Base-by-base conservation (phyloP, 345 rosid genomes). In the Eucalyptus victrix region DNA sequence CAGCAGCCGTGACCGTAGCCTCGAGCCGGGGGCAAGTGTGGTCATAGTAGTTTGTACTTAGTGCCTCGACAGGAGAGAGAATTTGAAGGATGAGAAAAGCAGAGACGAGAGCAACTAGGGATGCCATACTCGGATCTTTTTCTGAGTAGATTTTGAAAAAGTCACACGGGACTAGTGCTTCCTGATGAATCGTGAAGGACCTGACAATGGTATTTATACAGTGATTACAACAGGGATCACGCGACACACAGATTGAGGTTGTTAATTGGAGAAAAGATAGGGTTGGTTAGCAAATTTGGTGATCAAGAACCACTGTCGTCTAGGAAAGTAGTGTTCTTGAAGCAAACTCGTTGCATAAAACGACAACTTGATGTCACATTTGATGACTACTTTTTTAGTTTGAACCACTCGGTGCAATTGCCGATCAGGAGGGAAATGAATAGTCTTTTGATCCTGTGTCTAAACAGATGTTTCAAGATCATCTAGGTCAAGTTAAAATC, bases 1-100 rank as follows among this genome's bases (percentile, higher is more conserved):
- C 96, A 8, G 94, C 94, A 42, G 47, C 32, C 7, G 93, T 94
- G 32, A 97, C 95, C 5, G 92, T 83, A 40, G 90, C 86, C 90
- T 97, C 98, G 23, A 94, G 93, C 67, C 91, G 88, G 60, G 97
- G 99, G 89, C 98, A 96, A 44, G 96, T 76, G 1, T 94, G 86
- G 62, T 93, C 94, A 32, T 97, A 96, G 94, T 94, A 95, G 91
- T 90, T 94, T 72, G 91, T 90, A 93, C 94, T 95, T 28, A 97
- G 92, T 56, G 95, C 96, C 62, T 51, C 86, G 34, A 90, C 95
- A 8, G 91, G 44, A n/a, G 91, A 91, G 76, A 90, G 88, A 86
- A 76, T 76, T 76, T 23, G 85, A 40, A 76, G 85, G 85, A 76
- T 21, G 85, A 40, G 88, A 86, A 86, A 34, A 53, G 88, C 67